Conservation (phyloP, 1,284 basidiomycete genomes). For the Moesziomyces globuligerus region DNA sequence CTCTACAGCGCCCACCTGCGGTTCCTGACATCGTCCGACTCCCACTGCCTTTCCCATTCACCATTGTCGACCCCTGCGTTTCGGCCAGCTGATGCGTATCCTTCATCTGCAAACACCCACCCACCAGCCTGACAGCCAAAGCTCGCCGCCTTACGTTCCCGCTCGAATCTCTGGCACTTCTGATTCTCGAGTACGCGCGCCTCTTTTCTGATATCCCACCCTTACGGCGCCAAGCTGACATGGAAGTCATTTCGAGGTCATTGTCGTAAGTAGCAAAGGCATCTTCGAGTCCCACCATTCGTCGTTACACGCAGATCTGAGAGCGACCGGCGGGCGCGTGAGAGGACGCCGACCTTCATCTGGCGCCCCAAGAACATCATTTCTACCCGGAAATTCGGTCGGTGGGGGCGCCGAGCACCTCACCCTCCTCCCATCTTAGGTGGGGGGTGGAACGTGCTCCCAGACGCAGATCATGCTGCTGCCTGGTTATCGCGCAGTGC, state of each 20-base stretch:
- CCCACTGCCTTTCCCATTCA: too few species aligned
- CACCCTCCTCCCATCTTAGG: background rate
- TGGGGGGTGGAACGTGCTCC: background rate
- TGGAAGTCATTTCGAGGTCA: constrained; percentile 35
- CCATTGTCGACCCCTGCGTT: too few species aligned
- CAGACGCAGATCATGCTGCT: background rate
- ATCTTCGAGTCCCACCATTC: constrained; percentile 9
- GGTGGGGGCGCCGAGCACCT: constrained; percentile 10
- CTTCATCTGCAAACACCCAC: too few species aligned
- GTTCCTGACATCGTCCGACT: too few species aligned
- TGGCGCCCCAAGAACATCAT: background rate
- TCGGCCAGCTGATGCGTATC: too few species aligned
- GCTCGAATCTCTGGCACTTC: background rate
- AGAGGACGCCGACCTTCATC: background rate
- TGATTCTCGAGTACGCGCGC: background rate
- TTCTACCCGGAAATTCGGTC: constrained; percentile 34
- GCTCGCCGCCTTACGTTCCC: background rate
- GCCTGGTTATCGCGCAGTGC: too few species aligned
- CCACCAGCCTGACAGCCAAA: too few species aligned
- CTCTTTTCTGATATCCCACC: background rate
- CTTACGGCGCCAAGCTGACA: constrained; percentile 14
- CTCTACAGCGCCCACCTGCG: too few species aligned
- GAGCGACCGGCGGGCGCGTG: constrained; percentile 9
- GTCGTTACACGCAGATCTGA: background rate
- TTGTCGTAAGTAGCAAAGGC: constrained; percentile 17